These are phyloP conservation scores for Tetracladium setigerum DNA, from an alignment of 495 filamentous ascomycete genomes.

Conservation along the genomic window DNA sequence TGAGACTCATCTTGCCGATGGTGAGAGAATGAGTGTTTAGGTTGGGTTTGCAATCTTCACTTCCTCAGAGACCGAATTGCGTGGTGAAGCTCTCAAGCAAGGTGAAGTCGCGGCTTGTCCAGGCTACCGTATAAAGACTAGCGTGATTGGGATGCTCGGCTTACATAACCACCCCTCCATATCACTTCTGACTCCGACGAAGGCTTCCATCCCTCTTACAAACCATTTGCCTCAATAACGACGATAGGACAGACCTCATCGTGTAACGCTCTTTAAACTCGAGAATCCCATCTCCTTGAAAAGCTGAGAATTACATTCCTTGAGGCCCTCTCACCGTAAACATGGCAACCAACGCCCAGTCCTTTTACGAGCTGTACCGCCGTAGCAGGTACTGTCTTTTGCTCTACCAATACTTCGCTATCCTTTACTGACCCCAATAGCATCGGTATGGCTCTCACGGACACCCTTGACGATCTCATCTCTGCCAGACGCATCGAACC, in stretches of 20 bases:
- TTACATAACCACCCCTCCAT: constrained; percentile 7
- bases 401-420: constrained; percentile 18
- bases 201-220: constrained; percentile 11
- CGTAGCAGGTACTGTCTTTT: constrained; percentile 71
- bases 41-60: no score
- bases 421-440: constrained; percentile 38
- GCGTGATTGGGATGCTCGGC: constrained; percentile 2
- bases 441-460: constrained; percentile 83
- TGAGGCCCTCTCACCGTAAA: not conserved
- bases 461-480: constrained; percentile 95
- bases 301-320: no score
- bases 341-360: constrained; percentile 27
- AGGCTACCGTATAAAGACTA: constrained; percentile 9
- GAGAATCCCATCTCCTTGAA: not conserved
- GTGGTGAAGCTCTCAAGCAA: not conserved
- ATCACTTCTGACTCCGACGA: not conserved
- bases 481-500: constrained; percentile 89
- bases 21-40: no score
- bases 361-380: constrained; percentile 94
- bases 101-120: constrained; percentile 1
- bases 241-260: no score
- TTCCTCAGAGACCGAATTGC: not conserved
- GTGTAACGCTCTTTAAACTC: no score
- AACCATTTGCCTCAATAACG: no score
- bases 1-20: constrained; percentile 40